These are phyloP conservation scores for Boletellus ananas DNA, from an alignment of 768 basidiomycete species.

Conservation along the genomic window DNA sequence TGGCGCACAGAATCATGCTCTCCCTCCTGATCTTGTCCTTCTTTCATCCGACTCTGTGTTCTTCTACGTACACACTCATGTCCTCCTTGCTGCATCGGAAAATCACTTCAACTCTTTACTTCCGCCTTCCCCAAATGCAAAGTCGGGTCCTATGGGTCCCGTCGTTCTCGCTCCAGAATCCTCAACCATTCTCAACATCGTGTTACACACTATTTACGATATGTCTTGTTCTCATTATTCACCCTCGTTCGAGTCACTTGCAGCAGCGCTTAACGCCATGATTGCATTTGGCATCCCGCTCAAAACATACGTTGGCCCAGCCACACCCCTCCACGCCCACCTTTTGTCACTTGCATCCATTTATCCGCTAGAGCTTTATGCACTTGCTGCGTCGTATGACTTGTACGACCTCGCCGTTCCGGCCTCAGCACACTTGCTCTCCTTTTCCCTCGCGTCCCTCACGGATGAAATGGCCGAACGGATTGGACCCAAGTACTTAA, in stretches of 20 bases:
- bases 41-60: conserved; percentile 75
- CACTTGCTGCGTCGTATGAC: conserved; percentile 63
- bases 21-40: conserved; percentile 61
- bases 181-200: conserved; percentile 62
- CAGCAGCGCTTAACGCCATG: conserved; percentile 53
- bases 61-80: conserved; percentile 71
- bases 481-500: conserved; percentile 76
- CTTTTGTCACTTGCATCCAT: conserved; percentile 67
- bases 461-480: conserved; percentile 66
- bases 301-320: conserved; percentile 43
- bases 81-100: conserved; percentile 55
- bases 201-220: conserved; percentile 70
- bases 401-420: conserved; percentile 72
- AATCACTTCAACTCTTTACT: conserved; percentile 64
- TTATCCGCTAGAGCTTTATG: conserved; percentile 67
- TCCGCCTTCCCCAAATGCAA: conserved; percentile 37
- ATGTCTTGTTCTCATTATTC: conserved; percentile 73
- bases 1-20: conserved; percentile 51
- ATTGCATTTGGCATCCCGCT: conserved; percentile 57
- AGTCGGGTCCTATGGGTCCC: conserved; percentile 43
- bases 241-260: conserved; percentile 58
- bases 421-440: conserved; percentile 70
- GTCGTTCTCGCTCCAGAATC: conserved; percentile 59
- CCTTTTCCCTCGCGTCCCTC: conserved; percentile 61
- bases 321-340: conserved; percentile 52